Evolutionary conservation across 2,329 filamentous ascomycete genomes (phyloP), one percentile per base, ranked within the genome.

Genomic region (Sporothrix globosa): DNA sequence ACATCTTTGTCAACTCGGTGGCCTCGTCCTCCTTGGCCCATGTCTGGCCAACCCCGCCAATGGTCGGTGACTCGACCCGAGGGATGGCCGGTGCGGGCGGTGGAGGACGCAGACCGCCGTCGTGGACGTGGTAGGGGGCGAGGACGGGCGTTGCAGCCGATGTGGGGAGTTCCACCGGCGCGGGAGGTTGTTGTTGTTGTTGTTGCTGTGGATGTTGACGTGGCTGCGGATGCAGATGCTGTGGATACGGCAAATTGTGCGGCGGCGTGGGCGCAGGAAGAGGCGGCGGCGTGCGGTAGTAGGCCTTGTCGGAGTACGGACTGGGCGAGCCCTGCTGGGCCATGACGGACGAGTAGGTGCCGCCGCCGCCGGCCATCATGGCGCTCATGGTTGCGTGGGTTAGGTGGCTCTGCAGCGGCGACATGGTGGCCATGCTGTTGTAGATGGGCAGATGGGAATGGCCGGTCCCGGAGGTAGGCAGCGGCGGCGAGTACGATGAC

Each of bases 101-200:
- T 14, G 63, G 46, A 6, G 44, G 63, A 5, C 46, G 61, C 14
- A 65, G 44, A 4, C 61, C 39, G 39, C 58, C 58, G 24, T 27
- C 52, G 24, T 21, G 17, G 3, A 4, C 30, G 30, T 14, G 14
- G 34, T 21, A 9, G 17, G 19, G 34, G 24, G 9, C 44, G 44
- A 14, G 21, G 14, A 9, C 41, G 9, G 19, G 19, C 5, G 53
- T 34, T 11, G 54, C 56, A 4, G 54, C 67, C 34, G 41, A 46
- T 13, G 76, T 73, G 4, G 81, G 78, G 1, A 83, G 74, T 72
- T 83, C 82, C 0, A 77, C 78, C 0, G 39, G 71, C 13, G 74
- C 78, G 30, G 52, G 71, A 58, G 65, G 56, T 44, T 73, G 60
- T 1, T 65, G 61, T 2, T 50, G 24, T 6, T 65, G 61, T 1